These are phyloP conservation scores for Stephanodiscus triporus DNA, from an alignment of 108 stramenopile genomes.

Conservation along the genomic window DNA sequence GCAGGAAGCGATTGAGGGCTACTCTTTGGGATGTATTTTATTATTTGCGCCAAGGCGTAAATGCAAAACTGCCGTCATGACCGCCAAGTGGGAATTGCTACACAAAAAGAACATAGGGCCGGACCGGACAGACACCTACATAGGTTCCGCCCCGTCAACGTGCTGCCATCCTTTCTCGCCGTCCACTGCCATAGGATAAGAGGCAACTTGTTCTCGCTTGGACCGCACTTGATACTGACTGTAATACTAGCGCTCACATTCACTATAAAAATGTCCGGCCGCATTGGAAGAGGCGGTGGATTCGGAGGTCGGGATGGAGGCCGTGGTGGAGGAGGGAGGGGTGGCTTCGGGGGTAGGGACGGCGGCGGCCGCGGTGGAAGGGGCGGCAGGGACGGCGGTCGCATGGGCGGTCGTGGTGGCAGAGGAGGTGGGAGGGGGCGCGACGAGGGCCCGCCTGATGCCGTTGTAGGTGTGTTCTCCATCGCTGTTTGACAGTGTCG, in stretches of 20 bases:
- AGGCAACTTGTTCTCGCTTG: too few relatives aligned
- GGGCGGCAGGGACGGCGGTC: constrained; percentile 26
- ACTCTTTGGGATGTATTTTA: too few relatives aligned
- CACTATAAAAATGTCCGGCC: background rate
- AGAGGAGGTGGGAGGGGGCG: constrained; percentile 37
- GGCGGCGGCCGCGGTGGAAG: constrained; percentile 33
- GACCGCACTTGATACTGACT: background rate
- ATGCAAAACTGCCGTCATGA: too few relatives aligned
- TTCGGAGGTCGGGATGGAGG: constrained; percentile 12
- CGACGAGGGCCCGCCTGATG: constrained; percentile 84
- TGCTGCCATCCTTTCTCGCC: too few relatives aligned
- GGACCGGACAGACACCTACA: too few relatives aligned
- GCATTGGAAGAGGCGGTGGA: constrained; percentile 8
- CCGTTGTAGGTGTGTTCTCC: constrained; percentile 69
- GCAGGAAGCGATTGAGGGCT: too few relatives aligned
- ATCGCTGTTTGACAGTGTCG: background rate
- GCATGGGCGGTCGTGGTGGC: constrained; percentile 17
- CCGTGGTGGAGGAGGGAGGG: constrained; percentile 31
- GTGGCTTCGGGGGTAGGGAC: constrained; percentile 31
- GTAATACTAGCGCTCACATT: background rate
- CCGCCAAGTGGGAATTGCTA: too few relatives aligned
- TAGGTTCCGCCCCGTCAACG: too few relatives aligned
- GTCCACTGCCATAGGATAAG: too few relatives aligned
- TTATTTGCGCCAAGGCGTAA: too few relatives aligned
- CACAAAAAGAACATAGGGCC: too few relatives aligned